Base-by-base conservation (phyloP, 2,329 filamentous ascomycete species). In the Whalleya microplaca region DNA sequence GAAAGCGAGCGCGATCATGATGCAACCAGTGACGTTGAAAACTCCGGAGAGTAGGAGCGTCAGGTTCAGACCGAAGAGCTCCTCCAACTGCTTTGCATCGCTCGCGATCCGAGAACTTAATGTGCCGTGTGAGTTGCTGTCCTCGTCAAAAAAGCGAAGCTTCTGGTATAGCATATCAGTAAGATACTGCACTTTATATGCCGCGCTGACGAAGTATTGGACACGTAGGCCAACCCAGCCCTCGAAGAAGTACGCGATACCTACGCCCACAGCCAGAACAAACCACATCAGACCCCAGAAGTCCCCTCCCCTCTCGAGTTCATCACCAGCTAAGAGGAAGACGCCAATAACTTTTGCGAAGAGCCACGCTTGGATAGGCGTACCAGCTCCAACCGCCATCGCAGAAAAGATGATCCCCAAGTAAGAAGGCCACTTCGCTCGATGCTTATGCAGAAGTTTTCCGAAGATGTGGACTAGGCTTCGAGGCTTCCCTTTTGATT, bases 251-350 rank as follows among this genome's bases (percentile, higher is more conserved):
- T 87, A 87, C 16, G 76, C 73, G 0, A 80, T 2, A 0, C 80
- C 80, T 18, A 80, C 72, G 8, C 72, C 79, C 2, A 78, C 72
- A 1, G 84, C 84, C n/a, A 86, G 72, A 0, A 83, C 70, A 16
- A 83, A 76, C 73, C 85, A 88, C 83, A 88, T 88, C 50, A 85
- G 75, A 0, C 83, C 77, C 82, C 82, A 88, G 67, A 86, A 87
- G 50, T 80, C 75, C 27, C 76, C 78, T 19, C 75, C 69, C 1
- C 71, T 67, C 40, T 69, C 59, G 23, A 73, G 65, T 45, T 72
- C 68, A 21, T 68, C 55, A 2, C 57, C 55, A 2, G 54, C 42
- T 6, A 69, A 64, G 19, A 75, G 70, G 64, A 84, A 84, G 9
- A 80, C 71, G 10, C 72, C 66, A 21, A 84, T 73, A 27, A 83